A percentile compares a stretch with the other conserved stretches of the same genome.
phyloP scores from a whole-genome alignment of 345 rosid genomes.

The Salix arbutifolia region DNA sequence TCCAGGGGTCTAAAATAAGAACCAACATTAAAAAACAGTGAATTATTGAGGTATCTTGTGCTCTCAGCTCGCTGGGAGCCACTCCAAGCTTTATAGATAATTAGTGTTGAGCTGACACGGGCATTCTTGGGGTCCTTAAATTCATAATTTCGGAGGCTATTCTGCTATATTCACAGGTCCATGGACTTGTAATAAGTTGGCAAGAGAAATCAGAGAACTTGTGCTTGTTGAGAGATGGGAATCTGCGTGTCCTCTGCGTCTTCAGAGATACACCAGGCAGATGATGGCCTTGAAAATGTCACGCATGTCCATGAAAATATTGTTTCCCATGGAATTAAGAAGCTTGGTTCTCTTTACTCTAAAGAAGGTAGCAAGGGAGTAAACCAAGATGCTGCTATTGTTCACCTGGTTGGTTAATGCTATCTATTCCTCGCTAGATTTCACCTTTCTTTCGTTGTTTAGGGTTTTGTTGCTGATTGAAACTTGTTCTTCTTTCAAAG shows the following conservation, averaged over 20 bases:
- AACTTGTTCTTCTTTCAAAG: slow-evolving; percentile 16
- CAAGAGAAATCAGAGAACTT: not conserved
- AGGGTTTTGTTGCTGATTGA: not conserved
- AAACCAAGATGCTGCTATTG: slow-evolving; percentile 77
- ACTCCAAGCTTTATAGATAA: slow-evolving; percentile 8
- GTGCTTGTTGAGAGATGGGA: slow-evolving; percentile 36
- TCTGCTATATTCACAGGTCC: slow-evolving; percentile 10
- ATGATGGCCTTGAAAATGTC: slow-evolving; percentile 23
- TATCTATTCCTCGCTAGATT: not conserved
- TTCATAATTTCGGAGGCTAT: slow-evolving; percentile 13
- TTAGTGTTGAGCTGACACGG: slow-evolving; percentile 17
- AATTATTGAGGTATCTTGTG: slow-evolving; percentile 30
- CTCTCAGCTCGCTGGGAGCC: slow-evolving; percentile 37
- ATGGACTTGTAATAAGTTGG: slow-evolving; percentile 6
- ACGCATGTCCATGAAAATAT: slow-evolving; percentile 9
- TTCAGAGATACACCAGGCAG: slow-evolving; percentile 38
- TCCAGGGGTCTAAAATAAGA: slow-evolving; percentile 20
- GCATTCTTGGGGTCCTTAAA: slow-evolving; percentile 22
- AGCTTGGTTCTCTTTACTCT: slow-evolving; percentile 51
- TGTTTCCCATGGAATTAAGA: slow-evolving; percentile 13
- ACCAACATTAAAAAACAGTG: slow-evolving; percentile 14
- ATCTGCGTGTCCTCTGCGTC: slow-evolving; percentile 47
- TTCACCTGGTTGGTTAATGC: slow-evolving; percentile 42
- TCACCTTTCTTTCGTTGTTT: not conserved
- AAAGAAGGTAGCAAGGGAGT: slow-evolving; percentile 67